phyloP scores from a whole-genome alignment of 2,329 filamentous ascomycete species.

The Sphaerulina populicola region DNA sequence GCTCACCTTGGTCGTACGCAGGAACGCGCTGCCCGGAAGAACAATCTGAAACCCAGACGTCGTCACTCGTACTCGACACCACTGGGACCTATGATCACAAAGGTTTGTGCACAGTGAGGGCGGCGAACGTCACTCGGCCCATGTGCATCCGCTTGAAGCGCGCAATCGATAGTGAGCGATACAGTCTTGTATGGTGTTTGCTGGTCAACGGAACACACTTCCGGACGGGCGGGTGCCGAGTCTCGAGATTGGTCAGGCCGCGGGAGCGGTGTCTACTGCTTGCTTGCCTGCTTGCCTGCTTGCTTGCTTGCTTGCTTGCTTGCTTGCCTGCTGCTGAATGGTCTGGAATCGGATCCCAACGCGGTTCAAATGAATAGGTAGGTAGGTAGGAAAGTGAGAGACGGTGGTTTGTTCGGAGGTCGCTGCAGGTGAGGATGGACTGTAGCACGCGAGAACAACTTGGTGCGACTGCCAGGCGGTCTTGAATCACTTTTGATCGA shows the following conservation, averaged over 20 bases:
- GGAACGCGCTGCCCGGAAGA: constrained; percentile 15
- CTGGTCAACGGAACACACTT: neutral
- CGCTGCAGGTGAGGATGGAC: neutral
- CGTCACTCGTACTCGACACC: constrained; percentile 7
- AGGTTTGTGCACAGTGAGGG: constrained; percentile 7
- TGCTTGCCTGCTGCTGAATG: too few species aligned
- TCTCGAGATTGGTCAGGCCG: neutral
- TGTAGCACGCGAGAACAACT: neutral
- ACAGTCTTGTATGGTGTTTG: neutral
- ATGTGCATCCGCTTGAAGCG: neutral
- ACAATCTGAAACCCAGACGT: constrained; percentile 11
- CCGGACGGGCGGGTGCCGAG: neutral
- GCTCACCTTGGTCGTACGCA: constrained; percentile 22
- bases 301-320: neutral
- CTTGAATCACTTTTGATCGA: neutral
- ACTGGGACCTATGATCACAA: constrained; percentile 6
- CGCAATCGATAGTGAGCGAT: neutral
- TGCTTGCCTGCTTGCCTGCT: neutral
- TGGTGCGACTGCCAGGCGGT: neutral
- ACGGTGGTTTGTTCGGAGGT: neutral
- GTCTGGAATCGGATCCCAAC: neutral
- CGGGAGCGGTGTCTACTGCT: neutral
- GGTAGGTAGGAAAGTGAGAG: neutral
- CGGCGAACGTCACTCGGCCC: constrained; percentile 15
- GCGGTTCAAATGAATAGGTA: neutral